Evolutionary conservation across 108 stramenopile genomes (phyloP).

Genomic region (Cylindrotheca fusiformis): DNA sequence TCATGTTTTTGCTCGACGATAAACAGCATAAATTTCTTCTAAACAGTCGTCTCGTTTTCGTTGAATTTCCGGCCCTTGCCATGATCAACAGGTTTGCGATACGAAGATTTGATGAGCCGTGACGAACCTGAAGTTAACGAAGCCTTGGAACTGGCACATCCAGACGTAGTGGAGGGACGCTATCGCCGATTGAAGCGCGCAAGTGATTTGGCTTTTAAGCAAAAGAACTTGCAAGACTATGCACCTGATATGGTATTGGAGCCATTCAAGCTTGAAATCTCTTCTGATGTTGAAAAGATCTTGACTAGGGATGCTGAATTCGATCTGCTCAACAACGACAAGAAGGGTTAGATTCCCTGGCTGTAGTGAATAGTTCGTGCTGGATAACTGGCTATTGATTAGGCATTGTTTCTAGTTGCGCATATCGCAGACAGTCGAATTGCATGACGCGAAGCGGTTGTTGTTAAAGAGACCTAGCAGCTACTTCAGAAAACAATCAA

Average conservation of each 20-base stretch:
- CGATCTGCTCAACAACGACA: constrained; percentile 77
- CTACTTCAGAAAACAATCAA: neutral
- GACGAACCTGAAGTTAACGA: constrained; percentile 72
- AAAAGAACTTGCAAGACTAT: constrained; percentile 82
- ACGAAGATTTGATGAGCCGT: constrained; percentile 83
- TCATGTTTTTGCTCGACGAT: no score
- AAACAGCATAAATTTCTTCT: no score
- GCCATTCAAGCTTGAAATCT: constrained; percentile 76
- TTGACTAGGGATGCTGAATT: constrained; percentile 75
- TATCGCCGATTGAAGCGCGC: constrained; percentile 87
- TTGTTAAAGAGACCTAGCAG: neutral
- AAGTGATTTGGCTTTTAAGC: constrained; percentile 83
- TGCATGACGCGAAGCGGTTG: no score
- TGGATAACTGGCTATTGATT: no score
- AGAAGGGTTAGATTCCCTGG: constrained; percentile 44
- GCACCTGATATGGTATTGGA: constrained; percentile 65
- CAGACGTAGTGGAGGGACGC: constrained; percentile 76
- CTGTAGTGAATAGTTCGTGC: no score
- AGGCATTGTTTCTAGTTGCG: no score
- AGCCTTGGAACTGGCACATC: constrained; percentile 78
- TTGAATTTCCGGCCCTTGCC: constrained; percentile 3
- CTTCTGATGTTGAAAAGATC: constrained; percentile 73
- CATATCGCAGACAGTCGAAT: no score
- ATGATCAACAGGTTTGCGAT: constrained; percentile 63
- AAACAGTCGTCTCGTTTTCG: neutral